phyloP scores from a whole-genome alignment of 768 basidiomycete species.

The Chlorophyllum brunneum region DNA sequence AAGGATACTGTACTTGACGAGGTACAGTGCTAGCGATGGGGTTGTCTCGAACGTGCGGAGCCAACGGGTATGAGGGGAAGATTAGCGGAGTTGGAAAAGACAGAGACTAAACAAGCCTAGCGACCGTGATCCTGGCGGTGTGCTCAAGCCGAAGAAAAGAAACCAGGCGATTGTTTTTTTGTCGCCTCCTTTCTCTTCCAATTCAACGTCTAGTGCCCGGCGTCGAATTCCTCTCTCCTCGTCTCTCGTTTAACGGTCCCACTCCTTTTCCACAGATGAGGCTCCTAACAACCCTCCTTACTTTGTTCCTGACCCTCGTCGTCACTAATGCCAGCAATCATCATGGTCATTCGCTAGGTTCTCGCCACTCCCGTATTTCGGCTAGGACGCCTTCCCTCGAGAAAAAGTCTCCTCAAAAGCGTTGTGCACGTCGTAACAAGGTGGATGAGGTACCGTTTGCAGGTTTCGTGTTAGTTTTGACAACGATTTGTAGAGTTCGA shows the following conservation, averaged over 20 bases:
- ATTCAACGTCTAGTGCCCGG: not conserved
- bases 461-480: slow-evolving; percentile 1
- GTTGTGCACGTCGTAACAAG: slow-evolving; percentile 21
- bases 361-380: slow-evolving; percentile 29
- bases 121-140: slow-evolving; percentile 6
- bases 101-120: not conserved
- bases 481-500: not conserved
- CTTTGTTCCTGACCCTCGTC: slow-evolving; percentile 32
- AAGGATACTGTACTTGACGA: no score
- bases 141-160: not conserved
- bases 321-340: slow-evolving; percentile 28
- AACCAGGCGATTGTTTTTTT: slow-evolving; percentile 1
- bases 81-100: slow-evolving; percentile 5
- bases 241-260: slow-evolving; percentile 15
- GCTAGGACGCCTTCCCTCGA: not conserved
- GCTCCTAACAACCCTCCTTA: slow-evolving; percentile 33
- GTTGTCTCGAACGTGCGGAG: no score
- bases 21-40: not conserved
- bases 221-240: slow-evolving; percentile 8
- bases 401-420: slow-evolving; percentile 18
- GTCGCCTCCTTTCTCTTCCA: slow-evolving; percentile 12
- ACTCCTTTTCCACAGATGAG: slow-evolving; percentile 35
- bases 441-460: slow-evolving; percentile 11
- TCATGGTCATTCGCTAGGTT: slow-evolving; percentile 24
- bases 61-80: not conserved